Base-by-base conservation (phyloP, 2,329 filamentous ascomycete genomes). In the Fusarium sp. region DNA sequence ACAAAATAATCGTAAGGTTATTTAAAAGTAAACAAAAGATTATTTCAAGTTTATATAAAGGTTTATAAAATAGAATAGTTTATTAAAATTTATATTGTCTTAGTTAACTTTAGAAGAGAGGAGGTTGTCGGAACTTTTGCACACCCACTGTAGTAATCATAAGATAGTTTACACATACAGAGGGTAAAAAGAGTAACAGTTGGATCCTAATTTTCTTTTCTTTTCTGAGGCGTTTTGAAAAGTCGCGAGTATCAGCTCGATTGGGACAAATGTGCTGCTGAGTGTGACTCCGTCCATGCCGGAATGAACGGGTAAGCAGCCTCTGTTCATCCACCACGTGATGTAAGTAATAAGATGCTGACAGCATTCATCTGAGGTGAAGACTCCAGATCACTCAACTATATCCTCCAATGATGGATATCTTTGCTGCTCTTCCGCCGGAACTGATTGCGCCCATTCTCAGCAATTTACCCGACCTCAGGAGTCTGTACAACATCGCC, bases 381-480 rank as follows among this genome's bases (percentile, higher is more conserved):
- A 6, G 22, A n/a, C 1, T 9, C 17, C 15, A 37, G 17, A n/a
- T 19, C 7, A 10, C 5, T 3, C 27, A 37, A 37, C 8, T 11
- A 4, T 15, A 37, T n/a, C 19, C 17, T n/a, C 2, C 8, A 37
- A n/a, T 10, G 1, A 68, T 68, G 65, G 65, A 68, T 17, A 9
- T 45, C 17, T 68, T 68, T 39, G 40, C 47, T 22, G 43, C 40
- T 4, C 9, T 68, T 2, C 65, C 65, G 1, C 47, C 51, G 1
- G 65, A 68, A 35, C 65, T 68, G 4, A 23, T 68, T 3, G 40
- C 35, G 52, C 51, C 65, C 5, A 46, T 68, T 7, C 45, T 68
- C 2, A 14, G 14, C 11, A 23, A 41, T 7, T 22, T 68, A 3
- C 55, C 65, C 3, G 55, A 68, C 6, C 44, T 68, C 4, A 33